Base-by-base conservation (phyloP, 1,139 yeast species). In the Lodderomyces parapsilosis region DNA sequence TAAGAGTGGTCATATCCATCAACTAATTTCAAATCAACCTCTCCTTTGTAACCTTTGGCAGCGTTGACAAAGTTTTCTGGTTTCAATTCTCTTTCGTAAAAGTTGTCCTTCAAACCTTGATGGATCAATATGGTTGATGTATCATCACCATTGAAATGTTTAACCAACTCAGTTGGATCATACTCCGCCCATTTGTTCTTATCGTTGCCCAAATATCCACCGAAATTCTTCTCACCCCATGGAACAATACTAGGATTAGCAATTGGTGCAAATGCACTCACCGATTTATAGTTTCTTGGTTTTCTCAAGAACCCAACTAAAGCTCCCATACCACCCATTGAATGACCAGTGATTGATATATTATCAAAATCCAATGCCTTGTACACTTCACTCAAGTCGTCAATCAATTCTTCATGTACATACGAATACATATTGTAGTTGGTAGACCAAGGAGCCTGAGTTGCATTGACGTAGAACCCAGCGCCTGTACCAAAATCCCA, bases 291-390 rank as follows among this genome's bases (percentile, higher is more conserved):
- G 56, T 72, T 72, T 3, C 83, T 86, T 1, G 93, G 89, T 60
- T 86, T 81, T 51, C 74, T 78, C 44, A 93, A 68, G 60, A 80
- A 91, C 13, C 95, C 83, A 44, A 85, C 70, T 48, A 93, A 67
- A 0, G 99, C 96, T 43, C 99, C 99, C 62, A 78, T 89, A 0
- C 99, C 99, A 40, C 99, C 99, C 98, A 93, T 93, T 2, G 99
- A 93, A 63, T 93, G 98, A 36, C 98, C 98, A 9, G 94, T 83
- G 50, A 93, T 81, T 22, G 93, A 78, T 43, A 83, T 74, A 40
- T 78, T 83, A 27, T 65, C 59, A 44, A 80, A 70, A 59, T 87
- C 85, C 50, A 87, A 68, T 30, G 68, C 63, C 3, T 72, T 55
- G 54, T 74, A 86, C 37, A 76, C 68, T 15, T 58, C 48, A 8